Conservation (phyloP, 306 rosid genomes). For the Casuarina cunninghamiana region DNA sequence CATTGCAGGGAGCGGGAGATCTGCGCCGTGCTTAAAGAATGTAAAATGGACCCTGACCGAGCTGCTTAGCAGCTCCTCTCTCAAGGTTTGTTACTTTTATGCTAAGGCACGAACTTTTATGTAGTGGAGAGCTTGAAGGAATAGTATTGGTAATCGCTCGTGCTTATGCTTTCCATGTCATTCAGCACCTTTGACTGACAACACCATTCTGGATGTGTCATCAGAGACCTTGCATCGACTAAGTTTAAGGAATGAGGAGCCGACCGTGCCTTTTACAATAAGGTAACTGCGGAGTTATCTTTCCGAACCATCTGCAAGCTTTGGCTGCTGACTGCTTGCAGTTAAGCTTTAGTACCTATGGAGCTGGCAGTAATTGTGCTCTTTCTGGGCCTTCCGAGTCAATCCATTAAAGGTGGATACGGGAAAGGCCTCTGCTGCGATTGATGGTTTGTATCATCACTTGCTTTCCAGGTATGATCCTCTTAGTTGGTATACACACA, state of each 20-base stretch:
- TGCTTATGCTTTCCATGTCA: conserved; percentile 20
- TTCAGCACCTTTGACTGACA: conserved; percentile 24
- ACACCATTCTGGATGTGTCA: conserved; percentile 36
- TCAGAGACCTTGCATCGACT: conserved; percentile 43
- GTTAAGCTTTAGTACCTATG: conserved; percentile 72
- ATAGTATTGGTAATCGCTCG: conserved; percentile 18
- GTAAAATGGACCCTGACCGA: conserved; percentile 42
- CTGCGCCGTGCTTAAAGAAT: conserved; percentile 35
- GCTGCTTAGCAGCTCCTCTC: conserved; percentile 43
- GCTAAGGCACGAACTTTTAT: background rate
- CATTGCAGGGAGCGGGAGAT: conserved; percentile 38
- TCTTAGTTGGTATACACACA: conserved; percentile 22
- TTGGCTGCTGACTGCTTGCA: conserved; percentile 62
- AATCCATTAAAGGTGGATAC: conserved; percentile 35
- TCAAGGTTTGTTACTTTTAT: conserved; percentile 25
- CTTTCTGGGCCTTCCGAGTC: conserved; percentile 33
- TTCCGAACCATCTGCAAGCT: conserved; percentile 60
- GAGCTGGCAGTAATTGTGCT: conserved; percentile 39
- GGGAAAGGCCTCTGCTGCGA: conserved; percentile 38
- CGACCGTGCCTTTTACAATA: conserved; percentile 18
- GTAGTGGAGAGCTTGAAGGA: background rate
- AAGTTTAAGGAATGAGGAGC: conserved; percentile 36
- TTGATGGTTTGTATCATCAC: conserved; percentile 36
- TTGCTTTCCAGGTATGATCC: conserved; percentile 43
- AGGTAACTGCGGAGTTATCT: conserved; percentile 43